Evolutionary conservation across 768 basidiomycete species (phyloP).

Genomic region (Podaxis sp.): DNA sequence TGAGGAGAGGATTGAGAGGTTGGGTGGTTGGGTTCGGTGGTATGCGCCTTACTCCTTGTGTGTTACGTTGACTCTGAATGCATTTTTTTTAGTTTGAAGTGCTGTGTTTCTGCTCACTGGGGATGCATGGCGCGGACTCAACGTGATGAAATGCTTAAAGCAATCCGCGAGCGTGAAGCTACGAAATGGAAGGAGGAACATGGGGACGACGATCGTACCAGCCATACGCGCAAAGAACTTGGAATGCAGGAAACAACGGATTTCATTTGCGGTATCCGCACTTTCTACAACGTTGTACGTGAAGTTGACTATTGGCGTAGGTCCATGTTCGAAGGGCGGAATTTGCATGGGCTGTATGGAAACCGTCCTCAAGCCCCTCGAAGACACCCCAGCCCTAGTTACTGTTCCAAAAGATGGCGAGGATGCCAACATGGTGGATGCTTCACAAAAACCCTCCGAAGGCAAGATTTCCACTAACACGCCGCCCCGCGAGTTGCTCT

Average conservation of each 20-base stretch:
- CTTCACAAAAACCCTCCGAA: slow-evolving; percentile 10
- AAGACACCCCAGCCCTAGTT: slow-evolving; percentile 3
- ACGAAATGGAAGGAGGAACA: slow-evolving; percentile 30
- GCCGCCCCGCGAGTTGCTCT: slow-evolving; percentile 50
- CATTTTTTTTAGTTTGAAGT: slow-evolving; percentile 53
- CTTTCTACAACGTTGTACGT: neutral
- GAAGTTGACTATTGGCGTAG: slow-evolving; percentile 20
- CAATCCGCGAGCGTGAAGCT: slow-evolving; percentile 50
- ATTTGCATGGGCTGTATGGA: slow-evolving; percentile 75
- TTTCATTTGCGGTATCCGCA: slow-evolving; percentile 60
- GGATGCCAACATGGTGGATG: slow-evolving; percentile 34
- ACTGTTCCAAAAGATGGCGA: neutral
- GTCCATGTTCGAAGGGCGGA: slow-evolving; percentile 67
- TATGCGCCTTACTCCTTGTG: slow-evolving; percentile 26
- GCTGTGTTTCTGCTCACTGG: slow-evolving; percentile 77
- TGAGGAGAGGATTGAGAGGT: slow-evolving; percentile 42
- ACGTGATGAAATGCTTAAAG: slow-evolving; percentile 69
- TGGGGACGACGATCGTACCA: slow-evolving; percentile 18
- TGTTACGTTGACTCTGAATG: neutral
- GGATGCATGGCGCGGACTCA: slow-evolving; percentile 61
- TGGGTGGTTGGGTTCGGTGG: slow-evolving; percentile 88
- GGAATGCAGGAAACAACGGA: slow-evolving; percentile 61
- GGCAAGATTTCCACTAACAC: slow-evolving; percentile 6
- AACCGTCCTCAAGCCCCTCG: slow-evolving; percentile 38
- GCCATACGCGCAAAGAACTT: slow-evolving; percentile 42